Evolutionary conservation across 768 basidiomycete species (phyloP), one percentile per base, ranked within the genome.

Genomic region (Mycena olivaceomarginata): DNA sequence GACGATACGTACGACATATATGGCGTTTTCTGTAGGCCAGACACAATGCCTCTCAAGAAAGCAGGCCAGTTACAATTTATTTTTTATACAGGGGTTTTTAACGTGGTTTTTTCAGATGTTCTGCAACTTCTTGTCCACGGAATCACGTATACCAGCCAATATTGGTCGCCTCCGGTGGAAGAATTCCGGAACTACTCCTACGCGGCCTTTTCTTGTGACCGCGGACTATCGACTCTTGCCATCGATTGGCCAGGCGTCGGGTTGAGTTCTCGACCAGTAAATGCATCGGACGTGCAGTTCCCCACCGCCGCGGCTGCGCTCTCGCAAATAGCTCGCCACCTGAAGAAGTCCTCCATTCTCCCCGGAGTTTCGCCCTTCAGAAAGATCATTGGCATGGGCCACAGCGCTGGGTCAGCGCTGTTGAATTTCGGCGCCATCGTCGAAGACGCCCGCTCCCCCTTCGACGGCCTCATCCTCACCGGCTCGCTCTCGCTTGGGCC

Each of bases 381-480:
- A 12, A 57, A 25, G 56, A 22, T 57, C n/a, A 57, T 57, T 12
- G 25, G 25, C 56, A 57, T 63, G 18, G 40, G 60, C 18, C 60
- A 63, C 40, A 63, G 60, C 20, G 18, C 40, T 10, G 60, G 39
- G 3, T 63, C 60, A 18, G 60, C 12, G 20, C 16, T 41, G 60
- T 41, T 63, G 40, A 63, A 40, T 18, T 63, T 63, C 18, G 25
- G 41, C 37, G 60, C 60, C 39, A 39, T 63, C 60, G 40, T 41
- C 18, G 60, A 63, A 20, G 60, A 37, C 16, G 11, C 60, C 16
- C 39, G 16, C 11, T 63, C 60, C 15, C 60, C 60, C 20, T 41
- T 63, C 39, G 60, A 63, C 60, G 60, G 60, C 18, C 60, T 63
- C 60, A 63, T 63, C 37, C 48, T 51, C 48, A 51, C 48, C 15